Evolutionary conservation across 2,329 filamentous ascomycete genomes (phyloP), one percentile per base, ranked within the genome.

Genomic region (Fusarium penzigii): DNA sequence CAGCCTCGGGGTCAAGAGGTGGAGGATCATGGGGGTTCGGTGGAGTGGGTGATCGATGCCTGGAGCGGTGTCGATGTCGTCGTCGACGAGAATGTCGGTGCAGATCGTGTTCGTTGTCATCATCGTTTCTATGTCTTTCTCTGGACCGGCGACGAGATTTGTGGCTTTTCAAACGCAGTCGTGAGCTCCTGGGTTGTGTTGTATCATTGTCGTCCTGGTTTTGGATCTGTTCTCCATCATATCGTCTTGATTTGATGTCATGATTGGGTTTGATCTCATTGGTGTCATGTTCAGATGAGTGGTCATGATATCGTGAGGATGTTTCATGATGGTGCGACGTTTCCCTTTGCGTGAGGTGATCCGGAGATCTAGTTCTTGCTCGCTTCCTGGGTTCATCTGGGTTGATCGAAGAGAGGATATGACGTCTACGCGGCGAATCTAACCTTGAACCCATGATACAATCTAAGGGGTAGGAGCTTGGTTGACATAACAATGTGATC

Each of bases 1-100:
- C 91, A 0, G 81, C 78, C 39, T 91, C 86, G 0, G 90, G 80
- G 61, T 88, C 83, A 14, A 89, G 75, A 1, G 75, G 69, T 2
- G 73, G 71, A 3, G 72, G 70, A 0, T 75, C 75, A 60, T 76
- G 71, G 0, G 79, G 78, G 53, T 83, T 76, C 0, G 72, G 71
- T 0, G 76, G 75, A 3, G 78, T 76, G 2, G 75, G 74, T 2
- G 78, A 78, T 54, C 73, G 75, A 16, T 70, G 68, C 46, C 72
- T 70, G 41, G 63, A 67, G 39, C 58, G 64, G 34, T 64, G 67
- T 17, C 67, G 66, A 44, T 68, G 70, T 44, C 68, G 69, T 20
- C 59, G 66, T n/a, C 58, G 59, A 44, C 61, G 56, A 17, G 61
- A 63, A 14, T 57, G 51, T 42, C 53, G 53, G 17, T 54, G 44